Evolutionary conservation across 106 monocot genomes (phyloP), one percentile per base, ranked within the genome.

Genomic region (Apostasia ramifera): DNA sequence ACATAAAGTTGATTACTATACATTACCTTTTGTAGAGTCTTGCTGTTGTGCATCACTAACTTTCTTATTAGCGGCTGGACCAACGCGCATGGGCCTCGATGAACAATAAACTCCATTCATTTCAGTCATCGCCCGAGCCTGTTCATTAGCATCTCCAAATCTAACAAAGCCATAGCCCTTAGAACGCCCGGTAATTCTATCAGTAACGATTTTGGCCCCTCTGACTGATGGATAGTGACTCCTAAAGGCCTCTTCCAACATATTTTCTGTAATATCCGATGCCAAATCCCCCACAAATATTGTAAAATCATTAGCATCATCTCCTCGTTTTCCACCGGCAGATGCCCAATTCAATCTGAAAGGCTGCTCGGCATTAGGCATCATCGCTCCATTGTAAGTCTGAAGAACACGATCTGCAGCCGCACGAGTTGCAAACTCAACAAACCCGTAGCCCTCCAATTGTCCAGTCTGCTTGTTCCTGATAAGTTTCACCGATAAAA

Each of bases 141-240:
- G 95, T 55, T 95, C 95, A 79, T 78, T 91, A 40, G 73, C 78
- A 84, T 95, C 95, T 45, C 91, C 86, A 82, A 95, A 95, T 71
- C 77, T 95, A 40, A 95, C 95, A 88, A 95, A 95, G 40, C 95
- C 95, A 77, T 95, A 95, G 4, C 95, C 95, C 70, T 95, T 95
- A 13, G 91, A 85, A 5, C 84, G 79, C 61, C 85, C 86, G 12
- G 95, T 95, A 13, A 73, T 40, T 73, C 85, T 88, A 67, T 95
- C 95, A 26, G 80, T 89, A 4, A 95, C 91, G 74, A 95, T 80
- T 73, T 95, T 95, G 8, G 94, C 94, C 55, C 94, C 91, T 67
- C 76, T 91, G 53, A 95, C 85, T 41, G 95, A 91, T 5, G 88
- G 61, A 63, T 91, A 95, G 37, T 86, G 83, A 65, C 55, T 73